Evolutionary conservation across 768 basidiomycete genomes (phyloP).

Genomic region (Cystofilobasidium ferigula): DNA sequence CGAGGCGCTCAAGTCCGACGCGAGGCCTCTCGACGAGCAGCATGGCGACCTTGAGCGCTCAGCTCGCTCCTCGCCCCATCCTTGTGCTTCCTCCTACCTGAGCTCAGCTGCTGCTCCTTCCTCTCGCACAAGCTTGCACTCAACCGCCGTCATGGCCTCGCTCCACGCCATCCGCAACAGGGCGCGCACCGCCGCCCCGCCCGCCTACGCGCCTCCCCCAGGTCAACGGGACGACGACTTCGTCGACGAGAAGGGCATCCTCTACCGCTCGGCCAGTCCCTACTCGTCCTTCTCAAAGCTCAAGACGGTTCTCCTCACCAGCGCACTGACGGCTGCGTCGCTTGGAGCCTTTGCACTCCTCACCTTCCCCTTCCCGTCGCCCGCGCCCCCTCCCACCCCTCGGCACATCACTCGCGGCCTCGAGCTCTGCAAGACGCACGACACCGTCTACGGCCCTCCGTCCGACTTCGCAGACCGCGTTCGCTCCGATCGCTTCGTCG

Average conservation of each 20-base stretch:
- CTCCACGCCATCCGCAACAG: neutral
- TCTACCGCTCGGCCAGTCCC: neutral
- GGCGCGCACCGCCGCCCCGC: neutral
- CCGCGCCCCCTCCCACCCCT: neutral
- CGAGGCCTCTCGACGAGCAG: too few relatives aligned
- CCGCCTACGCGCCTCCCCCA: neutral
- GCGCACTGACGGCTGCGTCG: neutral
- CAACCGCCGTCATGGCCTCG: neutral
- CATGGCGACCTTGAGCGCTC: too few relatives aligned
- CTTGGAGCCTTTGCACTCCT: neutral
- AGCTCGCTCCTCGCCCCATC: neutral
- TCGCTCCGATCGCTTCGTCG: constrained; percentile 34
- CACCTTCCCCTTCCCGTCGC: constrained; percentile 10
- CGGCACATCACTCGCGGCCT: constrained; percentile 26
- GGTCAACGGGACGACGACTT: neutral
- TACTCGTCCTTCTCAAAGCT: neutral
- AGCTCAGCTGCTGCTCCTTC: neutral
- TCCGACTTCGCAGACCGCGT: constrained; percentile 29
- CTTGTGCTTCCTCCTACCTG: neutral
- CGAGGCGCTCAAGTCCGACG: too few relatives aligned
- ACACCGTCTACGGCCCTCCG: constrained; percentile 30
- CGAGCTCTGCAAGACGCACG: constrained; percentile 34
- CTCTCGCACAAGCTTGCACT: neutral
- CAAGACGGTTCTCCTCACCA: neutral
- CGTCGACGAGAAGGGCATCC: neutral